Percentiles rank a stretch among this genome's conserved stretches.
These are phyloP conservation scores for Candolleomyces efflorescens DNA, from an alignment of 768 basidiomycete genomes.

Conservation along the genomic window DNA sequence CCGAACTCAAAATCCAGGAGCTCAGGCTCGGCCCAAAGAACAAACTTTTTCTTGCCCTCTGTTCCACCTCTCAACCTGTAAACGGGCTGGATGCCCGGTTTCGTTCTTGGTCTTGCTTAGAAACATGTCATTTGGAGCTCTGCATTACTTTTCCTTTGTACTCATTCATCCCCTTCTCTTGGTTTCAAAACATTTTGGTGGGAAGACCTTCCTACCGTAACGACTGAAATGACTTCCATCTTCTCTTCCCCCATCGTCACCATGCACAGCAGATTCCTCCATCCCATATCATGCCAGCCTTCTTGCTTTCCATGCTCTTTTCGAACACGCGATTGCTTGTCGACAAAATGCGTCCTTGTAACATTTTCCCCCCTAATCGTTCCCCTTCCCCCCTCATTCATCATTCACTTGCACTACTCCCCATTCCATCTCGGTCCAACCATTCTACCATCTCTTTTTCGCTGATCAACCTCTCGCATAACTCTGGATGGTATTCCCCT, in stretches of 20 bases:
- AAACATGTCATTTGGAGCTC: not conserved
- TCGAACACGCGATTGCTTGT: not conserved
- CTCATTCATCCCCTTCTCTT: not conserved
- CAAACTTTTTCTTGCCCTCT: constrained; percentile 28
- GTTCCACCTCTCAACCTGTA: constrained; percentile 28
- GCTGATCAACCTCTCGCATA: not conserved
- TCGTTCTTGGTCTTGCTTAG: not conserved
- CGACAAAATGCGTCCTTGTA: not conserved
- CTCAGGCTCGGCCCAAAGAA: constrained; percentile 49
- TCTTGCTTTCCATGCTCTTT: not conserved
- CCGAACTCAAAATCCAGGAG: constrained; percentile 63
- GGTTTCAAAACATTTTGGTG: not conserved
- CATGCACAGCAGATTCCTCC: too few relatives aligned
- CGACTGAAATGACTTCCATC: not conserved
- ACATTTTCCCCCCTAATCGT: not conserved
- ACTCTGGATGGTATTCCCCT: not conserved
- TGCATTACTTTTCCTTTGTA: not conserved
- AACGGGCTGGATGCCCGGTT: not conserved
- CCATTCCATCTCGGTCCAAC: not conserved
- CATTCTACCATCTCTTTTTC: not conserved
- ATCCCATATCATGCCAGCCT: too few relatives aligned
- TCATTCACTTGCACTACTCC: not conserved
- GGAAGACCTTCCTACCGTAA: not conserved
- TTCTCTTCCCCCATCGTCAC: not conserved
- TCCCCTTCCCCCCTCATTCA: not conserved